phyloP scores from a whole-genome alignment of 208 protist species.

The Jaenimonas drosophilae region DNA sequence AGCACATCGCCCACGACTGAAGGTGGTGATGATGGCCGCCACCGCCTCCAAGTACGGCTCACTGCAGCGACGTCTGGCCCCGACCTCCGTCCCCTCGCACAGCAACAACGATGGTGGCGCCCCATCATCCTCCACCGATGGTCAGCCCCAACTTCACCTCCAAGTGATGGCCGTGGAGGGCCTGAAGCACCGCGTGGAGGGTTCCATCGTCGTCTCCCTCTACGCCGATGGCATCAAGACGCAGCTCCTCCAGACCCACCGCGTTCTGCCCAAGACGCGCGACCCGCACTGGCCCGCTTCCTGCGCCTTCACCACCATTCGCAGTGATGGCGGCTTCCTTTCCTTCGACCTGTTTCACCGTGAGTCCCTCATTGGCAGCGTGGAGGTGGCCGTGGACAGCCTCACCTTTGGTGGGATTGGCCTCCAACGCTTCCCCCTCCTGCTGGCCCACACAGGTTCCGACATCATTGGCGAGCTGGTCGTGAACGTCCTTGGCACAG shows the following conservation, averaged over 20 bases:
- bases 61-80: slow-evolving; percentile 31
- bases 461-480: slow-evolving; percentile 56
- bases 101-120: slow-evolving; percentile 4
- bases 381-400: slow-evolving; percentile 54
- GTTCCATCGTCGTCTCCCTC: slow-evolving; percentile 34
- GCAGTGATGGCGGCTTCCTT: slow-evolving; percentile 36
- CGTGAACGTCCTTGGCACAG: slow-evolving; percentile 42
- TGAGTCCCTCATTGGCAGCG: slow-evolving; percentile 46
- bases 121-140: neutral
- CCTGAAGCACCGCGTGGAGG: slow-evolving; percentile 78
- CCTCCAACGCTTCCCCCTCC: slow-evolving; percentile 39
- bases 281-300: slow-evolving; percentile 57
- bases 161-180: slow-evolving; percentile 58
- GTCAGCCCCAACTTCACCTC: slow-evolving; percentile 20
- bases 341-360: slow-evolving; percentile 69
- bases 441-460: slow-evolving; percentile 22
- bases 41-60: slow-evolving; percentile 50
- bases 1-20: slow-evolving; percentile 21
- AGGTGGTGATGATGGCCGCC: slow-evolving; percentile 57
- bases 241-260: slow-evolving; percentile 46
- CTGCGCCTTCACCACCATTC: slow-evolving; percentile 32
- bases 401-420: slow-evolving; percentile 70
- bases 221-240: slow-evolving; percentile 19
- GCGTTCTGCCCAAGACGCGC: slow-evolving; percentile 53
- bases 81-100: neutral